Evolutionary conservation across 2,329 filamentous ascomycete genomes (phyloP), one percentile per base, ranked within the genome.

Genomic region (Aspergillus alliaceus): DNA sequence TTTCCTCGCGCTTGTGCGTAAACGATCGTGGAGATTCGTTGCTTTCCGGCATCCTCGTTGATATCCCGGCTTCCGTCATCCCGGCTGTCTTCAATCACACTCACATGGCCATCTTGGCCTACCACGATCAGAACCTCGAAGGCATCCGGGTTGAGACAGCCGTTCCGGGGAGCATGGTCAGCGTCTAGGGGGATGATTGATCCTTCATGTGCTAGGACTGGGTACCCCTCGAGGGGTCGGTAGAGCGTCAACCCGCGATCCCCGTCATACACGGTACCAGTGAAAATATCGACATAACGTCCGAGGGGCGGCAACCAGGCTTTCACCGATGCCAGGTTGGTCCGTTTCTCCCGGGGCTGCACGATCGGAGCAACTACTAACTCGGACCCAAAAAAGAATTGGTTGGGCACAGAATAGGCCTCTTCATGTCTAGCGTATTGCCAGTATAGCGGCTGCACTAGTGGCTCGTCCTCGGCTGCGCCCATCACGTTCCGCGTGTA

Each of bases 401-500:
- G 77, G 60, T 86, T 87, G 0, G 79, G 80, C 0, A 82, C 76
- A 1, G 69, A 63, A 68, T 88, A 88, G 0, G 85, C 84, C 56
- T 82, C 79, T 1, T 83, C 77, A 0, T 68, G 64, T 1, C 79
- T 74, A 0, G 83, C 81, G 59, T 82, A 81, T 42, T 78, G 76
- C 85, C 85, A 88, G 72, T 88, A 88, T 74, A 88, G 77, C 0
- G 86, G 86, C 66, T 84, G 81, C 1, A 87, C 70, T 2, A 88
- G 68, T 0, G 85, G 84, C 50, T 82, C 75, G 40, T 78, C 77
- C 1, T 80, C 64, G 1, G 69, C 69, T 0, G 77, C 75, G 1
- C 77, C 77, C 9, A 73, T 69, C 1, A 79, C 75, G 58, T 85
- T 87, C 75, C 83, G 82, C 0, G 82, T 82, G 69, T 86, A 83